Evolutionary conservation across 768 basidiomycete genomes (phyloP).

Genomic region (Boletus tomentosulus): DNA sequence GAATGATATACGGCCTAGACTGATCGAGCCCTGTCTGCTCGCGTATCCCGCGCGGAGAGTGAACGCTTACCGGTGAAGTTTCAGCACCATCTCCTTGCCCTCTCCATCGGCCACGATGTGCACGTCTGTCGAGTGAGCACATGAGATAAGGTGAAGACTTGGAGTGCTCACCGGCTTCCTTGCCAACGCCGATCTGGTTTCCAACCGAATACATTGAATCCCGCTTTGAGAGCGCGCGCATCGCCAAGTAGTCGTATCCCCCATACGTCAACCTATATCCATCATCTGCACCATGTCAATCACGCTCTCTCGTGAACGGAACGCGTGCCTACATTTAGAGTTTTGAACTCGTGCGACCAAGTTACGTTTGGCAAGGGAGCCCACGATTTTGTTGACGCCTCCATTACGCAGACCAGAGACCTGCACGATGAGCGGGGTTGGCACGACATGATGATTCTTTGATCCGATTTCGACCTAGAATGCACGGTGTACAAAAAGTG

Average conservation of each 20-base stretch:
- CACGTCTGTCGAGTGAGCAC: constrained; percentile 47
- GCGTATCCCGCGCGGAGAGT: neutral
- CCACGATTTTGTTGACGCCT: constrained; percentile 90
- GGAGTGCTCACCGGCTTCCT: constrained; percentile 76
- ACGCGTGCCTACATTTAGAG: constrained; percentile 65
- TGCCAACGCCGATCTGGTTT: constrained; percentile 97
- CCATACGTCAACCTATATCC: constrained; percentile 97
- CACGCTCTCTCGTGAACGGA: neutral
- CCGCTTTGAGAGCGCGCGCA: constrained; percentile 87
- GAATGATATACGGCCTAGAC: constrained; percentile 96
- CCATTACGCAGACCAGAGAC: constrained; percentile 91
- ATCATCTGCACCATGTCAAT: constrained; percentile 60
- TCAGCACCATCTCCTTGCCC: constrained; percentile 84
- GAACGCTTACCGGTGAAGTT: constrained; percentile 75
- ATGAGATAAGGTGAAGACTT: constrained; percentile 3
- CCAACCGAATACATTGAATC: constrained; percentile 89
- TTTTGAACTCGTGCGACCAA: constrained; percentile 88
- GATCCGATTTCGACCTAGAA: constrained; percentile 92
- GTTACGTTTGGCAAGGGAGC: constrained; percentile 86
- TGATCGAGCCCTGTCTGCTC: constrained; percentile 31
- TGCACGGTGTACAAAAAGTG: neutral
- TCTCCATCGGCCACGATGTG: constrained; percentile 85
- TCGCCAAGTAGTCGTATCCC: constrained; percentile 95
- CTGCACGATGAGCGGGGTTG: constrained; percentile 82
- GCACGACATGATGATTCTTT: constrained; percentile 97